A percentile compares a stretch with the other conserved stretches of the same genome.
Conservation (phyloP, 768 basidiomycete genomes). For the Hemileccinum rubropunctum region DNA sequence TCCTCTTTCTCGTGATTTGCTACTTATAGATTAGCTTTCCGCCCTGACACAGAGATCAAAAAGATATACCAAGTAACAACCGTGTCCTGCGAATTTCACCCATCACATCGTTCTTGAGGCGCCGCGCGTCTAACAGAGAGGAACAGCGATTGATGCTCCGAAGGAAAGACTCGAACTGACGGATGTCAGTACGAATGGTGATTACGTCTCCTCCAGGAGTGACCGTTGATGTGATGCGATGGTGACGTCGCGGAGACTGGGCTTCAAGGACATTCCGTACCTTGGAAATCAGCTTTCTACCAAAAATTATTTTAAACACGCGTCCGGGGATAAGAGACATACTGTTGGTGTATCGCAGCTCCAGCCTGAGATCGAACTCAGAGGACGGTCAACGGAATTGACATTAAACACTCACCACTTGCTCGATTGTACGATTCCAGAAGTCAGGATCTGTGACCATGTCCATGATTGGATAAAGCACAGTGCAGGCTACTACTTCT, state of each 20-base stretch:
- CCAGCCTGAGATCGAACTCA: slow-evolving; percentile 44
- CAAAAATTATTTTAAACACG: slow-evolving; percentile 5
- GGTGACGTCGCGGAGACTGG: slow-evolving; percentile 59
- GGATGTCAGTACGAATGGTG: slow-evolving; percentile 74
- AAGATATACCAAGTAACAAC: slow-evolving; percentile 57
- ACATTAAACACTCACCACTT: slow-evolving; percentile 63
- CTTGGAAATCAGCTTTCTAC: slow-evolving; percentile 81
- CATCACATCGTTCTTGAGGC: slow-evolving; percentile 88
- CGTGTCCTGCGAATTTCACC: slow-evolving; percentile 88
- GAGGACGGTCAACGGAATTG: slow-evolving; percentile 2
- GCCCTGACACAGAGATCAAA: background rate
- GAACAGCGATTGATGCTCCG: slow-evolving; percentile 79
- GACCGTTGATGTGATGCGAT: slow-evolving; percentile 39
- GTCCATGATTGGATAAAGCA: slow-evolving; percentile 86
- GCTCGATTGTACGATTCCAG: slow-evolving; percentile 92
- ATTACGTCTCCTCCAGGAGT: slow-evolving; percentile 61
- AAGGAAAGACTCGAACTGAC: slow-evolving; percentile 90
- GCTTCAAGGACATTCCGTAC: slow-evolving; percentile 82
- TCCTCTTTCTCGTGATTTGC: slow-evolving; percentile 87
- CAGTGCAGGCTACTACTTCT: slow-evolving; percentile 80
- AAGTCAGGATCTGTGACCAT: slow-evolving; percentile 96
- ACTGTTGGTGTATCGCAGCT: slow-evolving; percentile 71
- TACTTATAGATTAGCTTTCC: slow-evolving; percentile 25
- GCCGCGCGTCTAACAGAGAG: slow-evolving; percentile 83
- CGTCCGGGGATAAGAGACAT: slow-evolving; percentile 13